Evolutionary conservation across 345 rosid genomes (phyloP), one percentile per base, ranked within the genome.

Genomic region (Combretum micranthum): DNA sequence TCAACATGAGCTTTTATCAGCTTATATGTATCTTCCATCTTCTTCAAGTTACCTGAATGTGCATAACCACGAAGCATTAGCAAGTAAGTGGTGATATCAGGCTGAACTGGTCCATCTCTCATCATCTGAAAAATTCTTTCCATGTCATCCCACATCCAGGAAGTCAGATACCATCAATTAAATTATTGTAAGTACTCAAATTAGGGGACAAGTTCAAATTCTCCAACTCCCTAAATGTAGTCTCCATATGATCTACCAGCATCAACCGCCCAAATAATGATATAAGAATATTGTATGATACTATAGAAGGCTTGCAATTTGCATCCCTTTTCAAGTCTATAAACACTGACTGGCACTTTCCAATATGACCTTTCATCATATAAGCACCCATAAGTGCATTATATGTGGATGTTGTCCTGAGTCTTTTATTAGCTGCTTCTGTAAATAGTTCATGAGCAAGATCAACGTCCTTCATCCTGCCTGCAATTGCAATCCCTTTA

Each of bases 31-130:
- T 79, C 75, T 69, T 86, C 96, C 98, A 92, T 88, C 75, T 57
- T 59, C 59, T 47, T 65, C 68, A 91, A 64, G 57, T 86, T 81
- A 66, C 85, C 83, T 0, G 86, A 79, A 72, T 75, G 76, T 56
- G 96, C 92, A 77, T 86, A 88, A 39, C 88, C 98, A 22, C 95
- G 81, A 57, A 88, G 85, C 95, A 91, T 76, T 60, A 88, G 78
- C 67, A 76, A 61, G 74, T 83, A 71, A 12, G 95, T 88, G 13
- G 58, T 64, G 0, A 61, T 64, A 69, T 80, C 71, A 50, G 98
- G 90, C 72, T 71, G 62, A 50, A 84, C 72, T 0, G 51, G 50
- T 44, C 78, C 69, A 0, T 44, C 75, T 73, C 80, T 68, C 95
- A 92, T 75, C 57, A 55, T 69, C 60, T 26, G 67, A 64, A 78